A percentile compares a stretch with the other conserved stretches of the same genome.
phyloP scores from a whole-genome alignment of 2,329 filamentous ascomycete genomes.

The Cercospora zeina region DNA sequence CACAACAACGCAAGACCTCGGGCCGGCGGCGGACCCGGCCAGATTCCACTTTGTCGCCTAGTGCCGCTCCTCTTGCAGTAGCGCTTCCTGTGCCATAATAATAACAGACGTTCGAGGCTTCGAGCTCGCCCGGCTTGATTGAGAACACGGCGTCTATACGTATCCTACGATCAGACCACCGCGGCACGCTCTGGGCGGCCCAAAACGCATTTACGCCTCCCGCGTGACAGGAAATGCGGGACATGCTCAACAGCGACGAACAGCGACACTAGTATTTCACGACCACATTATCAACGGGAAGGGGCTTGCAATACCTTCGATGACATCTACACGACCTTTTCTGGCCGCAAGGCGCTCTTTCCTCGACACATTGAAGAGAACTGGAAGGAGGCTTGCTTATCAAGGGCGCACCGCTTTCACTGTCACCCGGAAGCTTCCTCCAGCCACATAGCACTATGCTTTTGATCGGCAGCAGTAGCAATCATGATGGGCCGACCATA shows the following conservation, averaged over 20 bases:
- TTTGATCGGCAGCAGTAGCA: neutral
- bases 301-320: too few species aligned
- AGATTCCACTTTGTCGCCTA: neutral
- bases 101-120: neutral
- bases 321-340: too few species aligned
- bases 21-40: neutral
- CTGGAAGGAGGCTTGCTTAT: too few species aligned
- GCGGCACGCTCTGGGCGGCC: neutral
- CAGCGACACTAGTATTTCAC: too few species aligned
- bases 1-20: too few species aligned
- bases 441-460: neutral
- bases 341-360: too few species aligned
- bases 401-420: too few species aligned
- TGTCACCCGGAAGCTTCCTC: too few species aligned
- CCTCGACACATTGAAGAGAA: too few species aligned
- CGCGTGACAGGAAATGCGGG: too few species aligned
- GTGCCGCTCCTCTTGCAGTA: neutral
- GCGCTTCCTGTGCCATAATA: neutral
- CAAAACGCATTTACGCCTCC: neutral
- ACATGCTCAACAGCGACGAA: too few species aligned
- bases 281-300: too few species aligned
- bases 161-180: neutral
- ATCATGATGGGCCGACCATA: neutral
- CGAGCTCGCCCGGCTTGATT: neutral
- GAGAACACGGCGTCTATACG: neutral